These are phyloP conservation scores for Rhodomyrtus psidioides DNA, from an alignment of 441 rosid species.

Conservation along the genomic window DNA sequence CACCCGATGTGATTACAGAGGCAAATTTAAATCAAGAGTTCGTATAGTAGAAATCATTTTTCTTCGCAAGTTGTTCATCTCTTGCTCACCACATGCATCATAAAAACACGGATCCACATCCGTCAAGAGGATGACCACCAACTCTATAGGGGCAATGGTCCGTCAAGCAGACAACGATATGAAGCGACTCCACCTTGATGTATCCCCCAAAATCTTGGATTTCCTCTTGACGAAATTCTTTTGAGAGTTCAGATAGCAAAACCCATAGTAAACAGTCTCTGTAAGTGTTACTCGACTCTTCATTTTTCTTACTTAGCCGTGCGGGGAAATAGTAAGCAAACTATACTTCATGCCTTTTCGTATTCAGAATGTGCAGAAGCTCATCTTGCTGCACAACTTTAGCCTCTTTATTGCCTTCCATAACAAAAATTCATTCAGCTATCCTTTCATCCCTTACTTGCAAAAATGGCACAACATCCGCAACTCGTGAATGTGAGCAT, in stretches of 20 bases:
- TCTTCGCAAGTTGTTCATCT: no score
- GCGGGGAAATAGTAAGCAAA: constrained; percentile 65
- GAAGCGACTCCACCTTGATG: constrained; percentile 53
- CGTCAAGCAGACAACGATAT: constrained; percentile 27
- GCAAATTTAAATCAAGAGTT: no score
- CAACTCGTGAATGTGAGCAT: constrained; percentile 10
- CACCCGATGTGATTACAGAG: no score
- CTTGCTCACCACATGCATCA: no score
- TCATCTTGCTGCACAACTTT: constrained; percentile 77
- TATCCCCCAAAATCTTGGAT: constrained; percentile 32
- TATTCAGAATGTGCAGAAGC: constrained; percentile 35
- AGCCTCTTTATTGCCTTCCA: constrained; percentile 43
- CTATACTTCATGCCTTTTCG: constrained; percentile 33
- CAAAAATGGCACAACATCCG: constrained; percentile 12
- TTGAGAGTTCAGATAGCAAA: no score
- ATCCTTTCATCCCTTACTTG: constrained; percentile 59
- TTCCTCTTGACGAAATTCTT: no score
- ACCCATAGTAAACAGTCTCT: constrained; percentile 18
- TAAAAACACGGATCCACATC: neutral
- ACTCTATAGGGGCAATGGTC: constrained; percentile 52
- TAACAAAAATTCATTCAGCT: constrained; percentile 47
- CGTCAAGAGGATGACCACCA: neutral
- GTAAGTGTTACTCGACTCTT: constrained; percentile 2
- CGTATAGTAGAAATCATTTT: no score
- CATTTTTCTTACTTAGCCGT: neutral